Base-by-base conservation (phyloP, 805 yeast genomes). In the Ogataea populi-albae region DNA sequence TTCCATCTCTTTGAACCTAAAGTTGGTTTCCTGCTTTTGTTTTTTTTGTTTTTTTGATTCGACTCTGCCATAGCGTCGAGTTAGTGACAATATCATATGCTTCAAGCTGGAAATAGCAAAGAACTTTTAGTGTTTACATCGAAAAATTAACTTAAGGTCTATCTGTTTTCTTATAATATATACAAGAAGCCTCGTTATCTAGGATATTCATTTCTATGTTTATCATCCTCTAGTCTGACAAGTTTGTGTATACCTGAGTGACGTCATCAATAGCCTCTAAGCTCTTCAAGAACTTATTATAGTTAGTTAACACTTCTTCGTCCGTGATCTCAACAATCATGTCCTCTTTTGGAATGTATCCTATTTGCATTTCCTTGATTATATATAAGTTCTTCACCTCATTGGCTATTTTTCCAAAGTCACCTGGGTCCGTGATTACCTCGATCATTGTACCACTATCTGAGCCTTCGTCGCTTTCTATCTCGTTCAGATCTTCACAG, bases 231-330 rank as follows among this genome's bases (percentile, higher is more conserved):
- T 35, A 34, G 19, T 68, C 72, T 40, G 65, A 70, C 47, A 76
- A 65, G 55, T 87, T 91, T 20, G 86, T 73, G 62, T 85, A 86
- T 40, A 85, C 77, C 43, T 77, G 86, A 5, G 86, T 78, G 15
- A 91, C 85, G 49, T 93, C 98, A 32, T 82, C 87, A n/a, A 87
- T 64, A 22, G 80, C 86, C 35, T 86, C 94, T 30, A 91, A 65
- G 31, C 69, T 67, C 16, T 58, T 64, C 22, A 81, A 57, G 23
- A 88, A 75, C 51, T 77, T 83, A 11, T 71, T 71, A 49, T 77
- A 71, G 23, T 69, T 68, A 40, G 67, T 71, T 39, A 59, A 65
- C 6, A 69, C 61, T 3, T 77, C 87, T 17, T 67, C 77, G 37
- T 72, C 69, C 0, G 69, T 66, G 20, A 81, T 71, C 8, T 68